Conservation (phyloP, 2,329 filamentous ascomycete genomes). For the Neodidymelliopsis sp. region DNA sequence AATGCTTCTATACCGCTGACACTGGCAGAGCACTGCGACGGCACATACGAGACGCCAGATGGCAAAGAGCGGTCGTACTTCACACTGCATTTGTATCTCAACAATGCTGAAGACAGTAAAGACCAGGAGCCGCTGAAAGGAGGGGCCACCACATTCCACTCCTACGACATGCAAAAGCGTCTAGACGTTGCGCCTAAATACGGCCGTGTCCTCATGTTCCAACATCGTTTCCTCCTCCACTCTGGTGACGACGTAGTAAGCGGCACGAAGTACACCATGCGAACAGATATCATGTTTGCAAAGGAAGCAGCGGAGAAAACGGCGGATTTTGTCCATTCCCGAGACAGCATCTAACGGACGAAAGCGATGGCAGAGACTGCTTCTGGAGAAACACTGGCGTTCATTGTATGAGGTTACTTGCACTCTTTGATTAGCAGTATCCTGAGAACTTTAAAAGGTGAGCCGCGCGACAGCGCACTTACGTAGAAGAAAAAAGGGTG, state of each 20-base stretch:
- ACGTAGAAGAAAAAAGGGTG: constrained; percentile 62
- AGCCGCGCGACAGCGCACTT: constrained; percentile 45
- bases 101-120: constrained; percentile 48
- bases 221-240: constrained; percentile 62
- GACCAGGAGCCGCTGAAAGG: constrained; percentile 53
- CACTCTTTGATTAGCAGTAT: constrained; percentile 51
- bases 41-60: constrained; percentile 65
- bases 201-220: constrained; percentile 64
- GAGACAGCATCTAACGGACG: not conserved
- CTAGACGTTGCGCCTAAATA: constrained; percentile 59
- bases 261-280: constrained; percentile 63
- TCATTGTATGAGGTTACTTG: too few species aligned
- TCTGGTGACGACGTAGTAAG: constrained; percentile 62
- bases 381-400: too few species aligned
- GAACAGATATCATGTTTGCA: constrained; percentile 64
- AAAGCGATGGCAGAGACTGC: not conserved
- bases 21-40: constrained; percentile 69
- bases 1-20: constrained; percentile 19
- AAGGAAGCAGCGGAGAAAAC: constrained; percentile 31
- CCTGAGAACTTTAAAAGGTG: constrained; percentile 28
- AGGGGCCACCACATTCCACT: constrained; percentile 63
- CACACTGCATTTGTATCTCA: constrained; percentile 65
- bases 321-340: not conserved
- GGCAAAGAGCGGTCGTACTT: constrained; percentile 59
- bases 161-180: constrained; percentile 37